Conservation (phyloP, 441 rosid species). For the Populus hybrid region DNA sequence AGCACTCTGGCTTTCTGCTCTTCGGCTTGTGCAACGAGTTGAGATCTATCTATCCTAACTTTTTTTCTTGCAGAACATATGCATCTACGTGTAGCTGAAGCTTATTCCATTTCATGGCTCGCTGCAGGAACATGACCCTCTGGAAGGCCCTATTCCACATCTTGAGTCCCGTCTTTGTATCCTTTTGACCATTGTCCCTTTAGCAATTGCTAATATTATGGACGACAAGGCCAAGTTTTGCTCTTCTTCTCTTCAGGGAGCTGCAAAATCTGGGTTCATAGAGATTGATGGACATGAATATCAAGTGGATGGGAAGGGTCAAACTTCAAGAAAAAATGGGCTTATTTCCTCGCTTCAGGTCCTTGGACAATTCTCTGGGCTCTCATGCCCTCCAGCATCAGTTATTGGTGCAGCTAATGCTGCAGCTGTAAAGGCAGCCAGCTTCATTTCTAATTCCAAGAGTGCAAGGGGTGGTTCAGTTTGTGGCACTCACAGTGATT, state of each 20-base stretch:
- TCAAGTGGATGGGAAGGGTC: constrained; percentile 26
- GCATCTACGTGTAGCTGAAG: constrained; percentile 6
- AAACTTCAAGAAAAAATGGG: constrained; percentile 36
- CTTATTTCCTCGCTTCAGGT: constrained; percentile 50
- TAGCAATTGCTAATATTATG: constrained; percentile 51
- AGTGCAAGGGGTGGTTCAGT: constrained; percentile 28
- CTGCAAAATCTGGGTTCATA: constrained; percentile 16
- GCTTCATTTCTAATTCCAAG: constrained; percentile 36
- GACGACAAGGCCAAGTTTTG: constrained; percentile 26
- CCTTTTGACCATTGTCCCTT: constrained; percentile 59
- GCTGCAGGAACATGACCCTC: constrained; percentile 55
- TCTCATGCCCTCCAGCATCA: constrained; percentile 51
- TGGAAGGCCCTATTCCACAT: constrained; percentile 70
- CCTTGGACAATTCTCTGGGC: constrained; percentile 55
- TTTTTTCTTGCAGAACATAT: background rate
- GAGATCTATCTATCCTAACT: constrained; percentile 24
- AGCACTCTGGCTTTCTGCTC: constrained; percentile 74
- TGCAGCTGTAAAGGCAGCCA: constrained; percentile 57
- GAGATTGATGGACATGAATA: constrained; percentile 24
- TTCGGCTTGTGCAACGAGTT: constrained; percentile 73
- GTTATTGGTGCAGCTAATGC: constrained; percentile 44
- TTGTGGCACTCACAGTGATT: constrained; percentile 21
- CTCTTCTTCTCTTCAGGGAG: constrained; percentile 29
- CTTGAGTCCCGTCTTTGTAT: constrained; percentile 60
- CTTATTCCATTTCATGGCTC: constrained; percentile 12